Evolutionary conservation across 371 early-diverging fungal genomes (phyloP), one percentile per base, ranked within the genome.

Genomic region (Chytridium lagenaria): DNA sequence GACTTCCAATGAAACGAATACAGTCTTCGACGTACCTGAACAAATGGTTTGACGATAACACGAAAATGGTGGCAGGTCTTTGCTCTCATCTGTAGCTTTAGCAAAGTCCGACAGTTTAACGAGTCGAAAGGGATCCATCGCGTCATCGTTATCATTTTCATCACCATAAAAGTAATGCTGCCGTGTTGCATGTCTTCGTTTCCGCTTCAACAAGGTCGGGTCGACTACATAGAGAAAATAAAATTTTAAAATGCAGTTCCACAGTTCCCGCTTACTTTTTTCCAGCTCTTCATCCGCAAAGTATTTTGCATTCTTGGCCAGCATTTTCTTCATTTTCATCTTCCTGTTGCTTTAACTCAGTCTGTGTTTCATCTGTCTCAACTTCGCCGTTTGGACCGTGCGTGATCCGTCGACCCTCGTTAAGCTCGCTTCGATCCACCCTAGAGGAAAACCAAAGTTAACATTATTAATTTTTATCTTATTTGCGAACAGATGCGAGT

Each of bases 331-430:
- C 59, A 82, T 81, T 34, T 85, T n/a, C 86, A 28, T 82, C 78
- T 66, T 80, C 77, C 19, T 77, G 78, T 5, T 77, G 79, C 12
- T 74, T 50, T 39, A 40, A 66, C 67, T 65, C 57, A 44, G 68
- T 55, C 30, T 69, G 71, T 26, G 44, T 73, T 65, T 82, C 87
- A 75, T 92, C 90, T 50, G 86, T 87, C 73, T 90, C 87, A 5
- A 89, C 88, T 37, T 83, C 81, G 30, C 92, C 90, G 49, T 74
- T 68, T 51, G 70, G 57, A 22, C 63, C 75, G 49, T 74, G 75
- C 2, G 70, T 65, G 51, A 74, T 74, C 22, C 59, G 61, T 28
- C 75, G 70, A 7, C 75, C 75, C 37, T 74, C 75, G 10, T 33
- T 12, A 15, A 74, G 44, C 10, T 74, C 74, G 37, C 69, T 70